Evolutionary conservation across 2,329 filamentous ascomycete species (phyloP).

Genomic region (Alternaria solani): DNA sequence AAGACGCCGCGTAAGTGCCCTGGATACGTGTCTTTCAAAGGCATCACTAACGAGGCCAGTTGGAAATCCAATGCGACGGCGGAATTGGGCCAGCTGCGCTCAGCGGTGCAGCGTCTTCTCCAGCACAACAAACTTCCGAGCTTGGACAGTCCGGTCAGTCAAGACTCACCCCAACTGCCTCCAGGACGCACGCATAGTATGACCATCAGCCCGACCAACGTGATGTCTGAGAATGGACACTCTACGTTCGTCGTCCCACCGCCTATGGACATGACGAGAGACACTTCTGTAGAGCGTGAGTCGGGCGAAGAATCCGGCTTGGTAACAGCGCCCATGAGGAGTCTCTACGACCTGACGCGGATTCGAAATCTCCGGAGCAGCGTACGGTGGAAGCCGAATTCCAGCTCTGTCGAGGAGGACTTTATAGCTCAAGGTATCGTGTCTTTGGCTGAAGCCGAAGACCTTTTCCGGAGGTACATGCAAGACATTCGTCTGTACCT

Average conservation of each 20-base stretch:
- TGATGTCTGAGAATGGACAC: constrained; percentile 34
- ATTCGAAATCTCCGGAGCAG: constrained; percentile 45
- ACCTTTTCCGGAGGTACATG: constrained; percentile 42
- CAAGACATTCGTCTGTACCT: constrained; percentile 43
- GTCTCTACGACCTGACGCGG: constrained; percentile 44
- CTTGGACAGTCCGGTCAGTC: constrained; percentile 24
- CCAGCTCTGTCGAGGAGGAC: constrained; percentile 40
- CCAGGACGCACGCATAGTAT: constrained; percentile 17
- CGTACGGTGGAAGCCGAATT: constrained; percentile 32
- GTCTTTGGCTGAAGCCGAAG: constrained; percentile 36
- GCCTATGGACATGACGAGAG: constrained; percentile 46
- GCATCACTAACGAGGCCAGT: constrained; percentile 15
- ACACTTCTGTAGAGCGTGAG: constrained; percentile 43
- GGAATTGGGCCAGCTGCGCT: constrained; percentile 37
- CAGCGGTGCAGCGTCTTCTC: constrained; percentile 40
- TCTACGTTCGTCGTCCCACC: constrained; percentile 37
- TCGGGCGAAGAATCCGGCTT: constrained; percentile 37
- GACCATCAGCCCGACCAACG: constrained; percentile 35
- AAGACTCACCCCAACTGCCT: constrained; percentile 22
- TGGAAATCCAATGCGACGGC: constrained; percentile 44
- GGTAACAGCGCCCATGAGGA: constrained; percentile 45
- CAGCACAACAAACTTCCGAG: constrained; percentile 38
- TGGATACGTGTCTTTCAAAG: not conserved
- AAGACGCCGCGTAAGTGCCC: constrained; percentile 41
- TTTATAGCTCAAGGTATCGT: constrained; percentile 45